A percentile compares a stretch with the other conserved stretches of the same genome.
These are phyloP conservation scores for Fistulinella cinereoalba DNA, from an alignment of 1,284 basidiomycete species.

Conservation along the genomic window DNA sequence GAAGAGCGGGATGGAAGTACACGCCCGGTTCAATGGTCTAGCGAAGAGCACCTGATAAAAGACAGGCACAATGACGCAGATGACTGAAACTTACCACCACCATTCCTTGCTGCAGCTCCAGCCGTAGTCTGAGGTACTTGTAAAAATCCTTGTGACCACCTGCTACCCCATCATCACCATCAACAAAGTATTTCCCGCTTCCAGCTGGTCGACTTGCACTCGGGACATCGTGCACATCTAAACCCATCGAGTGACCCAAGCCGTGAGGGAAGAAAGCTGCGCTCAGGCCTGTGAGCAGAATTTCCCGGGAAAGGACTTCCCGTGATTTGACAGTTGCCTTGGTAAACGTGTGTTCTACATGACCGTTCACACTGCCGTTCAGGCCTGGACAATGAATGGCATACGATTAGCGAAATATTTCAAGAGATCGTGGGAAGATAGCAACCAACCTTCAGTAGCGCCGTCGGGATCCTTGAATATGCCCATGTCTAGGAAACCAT, in stretches of 20 bases:
- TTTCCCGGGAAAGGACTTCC: constrained; percentile 31
- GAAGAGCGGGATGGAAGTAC: constrained; percentile 80
- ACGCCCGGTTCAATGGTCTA: constrained; percentile 87
- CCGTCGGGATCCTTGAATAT: constrained; percentile 65
- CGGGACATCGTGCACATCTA: constrained; percentile 88
- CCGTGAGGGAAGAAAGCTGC: constrained; percentile 92
- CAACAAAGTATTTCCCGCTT: constrained; percentile 40
- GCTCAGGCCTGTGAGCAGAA: constrained; percentile 73
- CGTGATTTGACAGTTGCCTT: constrained; percentile 14
- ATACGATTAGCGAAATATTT: too few relatives aligned
- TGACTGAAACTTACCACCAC: constrained; percentile 59
- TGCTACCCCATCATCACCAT: constrained; percentile 15
- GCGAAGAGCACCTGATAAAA: background rate
- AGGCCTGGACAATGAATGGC: constrained; percentile 9
- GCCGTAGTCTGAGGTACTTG: constrained; percentile 71
- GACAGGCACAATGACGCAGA: background rate
- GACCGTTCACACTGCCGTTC: constrained; percentile 2
- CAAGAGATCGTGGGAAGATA: background rate
- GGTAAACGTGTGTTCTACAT: background rate
- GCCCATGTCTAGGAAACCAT: constrained; percentile 78
- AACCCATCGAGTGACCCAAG: constrained; percentile 82
- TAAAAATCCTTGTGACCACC: constrained; percentile 58
- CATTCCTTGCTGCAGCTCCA: constrained; percentile 74
- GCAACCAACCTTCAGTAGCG: constrained; percentile 11
- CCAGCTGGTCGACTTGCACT: constrained; percentile 63